Base-by-base conservation (phyloP, 768 basidiomycete species). In the Dentipellis fragilis region DNA sequence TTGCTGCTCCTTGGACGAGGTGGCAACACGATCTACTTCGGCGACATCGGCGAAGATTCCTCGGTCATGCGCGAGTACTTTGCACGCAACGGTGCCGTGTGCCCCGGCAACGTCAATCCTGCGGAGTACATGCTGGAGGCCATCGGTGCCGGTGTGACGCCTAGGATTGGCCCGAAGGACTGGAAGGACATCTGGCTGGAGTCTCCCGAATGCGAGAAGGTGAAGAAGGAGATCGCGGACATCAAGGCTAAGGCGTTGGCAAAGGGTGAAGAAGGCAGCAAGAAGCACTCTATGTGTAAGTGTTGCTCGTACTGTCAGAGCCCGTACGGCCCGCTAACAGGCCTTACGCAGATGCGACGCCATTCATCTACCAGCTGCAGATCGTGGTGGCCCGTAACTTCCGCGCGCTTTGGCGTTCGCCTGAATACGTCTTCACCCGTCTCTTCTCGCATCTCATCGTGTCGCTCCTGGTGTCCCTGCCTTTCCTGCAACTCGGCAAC, bases 1-100 rank as follows among this genome's bases (percentile, higher is more conserved):
- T 69, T 87, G 45, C 66, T 88, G 29, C 71, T 87, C 11, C 72
- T 86, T n/a, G 84, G 92, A 60, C 74, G 75, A 17, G 93, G 93
- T 1, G 93, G 93, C 10, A 85, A 90, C 68, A 93, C 91, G 0
- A 88, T 94, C 11, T 95, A 94, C 76, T 94, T 90, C 64, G 93
- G 93, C 46, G 87, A 89, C 58, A 89, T 95, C 47, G 93, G 91
- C 35, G 67, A 76, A 49, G 88, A 91, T 59, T 88, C 89, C 8
- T 63, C 71, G 1, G 73, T 83, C 45, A 72, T 95, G 54, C 83
- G 80, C 21, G 76, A 83, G 5, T 95, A 95, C 72, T 91, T 94
- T 64, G 80, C 81, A 17, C 75, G 75, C 10, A 71, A 89, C 56
- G 90, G 90, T 10, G 92, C 87, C 0, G 57, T 67, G 22, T 93